phyloP scores from a whole-genome alignment of 345 rosid species.

The Excoecaria cochinchinensis region DNA sequence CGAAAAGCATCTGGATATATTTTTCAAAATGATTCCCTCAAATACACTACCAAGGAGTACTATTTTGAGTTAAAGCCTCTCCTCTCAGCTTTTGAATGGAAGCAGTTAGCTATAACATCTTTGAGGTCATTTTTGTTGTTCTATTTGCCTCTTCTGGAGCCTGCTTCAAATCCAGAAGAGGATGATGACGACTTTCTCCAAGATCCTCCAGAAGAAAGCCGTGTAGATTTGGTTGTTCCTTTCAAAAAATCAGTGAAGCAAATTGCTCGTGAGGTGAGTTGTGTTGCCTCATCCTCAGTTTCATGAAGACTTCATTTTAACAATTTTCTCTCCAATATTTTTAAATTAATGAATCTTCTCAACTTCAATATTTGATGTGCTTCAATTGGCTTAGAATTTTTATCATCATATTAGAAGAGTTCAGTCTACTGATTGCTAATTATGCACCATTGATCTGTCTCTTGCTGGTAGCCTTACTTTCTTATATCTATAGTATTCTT shows the following conservation, averaged over 20 bases:
- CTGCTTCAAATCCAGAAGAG: slow-evolving; percentile 48
- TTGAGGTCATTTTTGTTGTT: slow-evolving; percentile 78
- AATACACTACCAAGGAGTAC: slow-evolving; percentile 62
- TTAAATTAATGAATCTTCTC: background rate
- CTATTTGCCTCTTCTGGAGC: slow-evolving; percentile 95
- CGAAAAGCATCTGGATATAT: slow-evolving; percentile 41
- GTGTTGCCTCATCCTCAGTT: background rate
- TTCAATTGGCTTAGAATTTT: background rate
- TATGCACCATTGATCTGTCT: background rate
- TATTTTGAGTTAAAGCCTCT: slow-evolving; percentile 70
- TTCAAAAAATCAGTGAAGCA: slow-evolving; percentile 85
- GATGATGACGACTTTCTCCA: slow-evolving; percentile 70
- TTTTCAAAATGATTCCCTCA: slow-evolving; percentile 43
- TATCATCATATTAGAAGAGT: background rate
- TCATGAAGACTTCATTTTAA: background rate
- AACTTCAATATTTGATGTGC: background rate
- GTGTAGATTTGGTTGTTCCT: slow-evolving; percentile 69
- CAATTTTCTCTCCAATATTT: background rate
- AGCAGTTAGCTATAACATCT: slow-evolving; percentile 71
- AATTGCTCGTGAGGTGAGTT: slow-evolving; percentile 78
- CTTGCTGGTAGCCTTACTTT: background rate
- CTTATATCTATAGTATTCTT: background rate
- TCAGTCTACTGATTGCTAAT: background rate
- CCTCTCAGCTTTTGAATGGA: slow-evolving; percentile 79
- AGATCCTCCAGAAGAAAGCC: slow-evolving; percentile 45